phyloP scores from a whole-genome alignment of 1,284 basidiomycete species.

The Paramarasmius palmivorus region DNA sequence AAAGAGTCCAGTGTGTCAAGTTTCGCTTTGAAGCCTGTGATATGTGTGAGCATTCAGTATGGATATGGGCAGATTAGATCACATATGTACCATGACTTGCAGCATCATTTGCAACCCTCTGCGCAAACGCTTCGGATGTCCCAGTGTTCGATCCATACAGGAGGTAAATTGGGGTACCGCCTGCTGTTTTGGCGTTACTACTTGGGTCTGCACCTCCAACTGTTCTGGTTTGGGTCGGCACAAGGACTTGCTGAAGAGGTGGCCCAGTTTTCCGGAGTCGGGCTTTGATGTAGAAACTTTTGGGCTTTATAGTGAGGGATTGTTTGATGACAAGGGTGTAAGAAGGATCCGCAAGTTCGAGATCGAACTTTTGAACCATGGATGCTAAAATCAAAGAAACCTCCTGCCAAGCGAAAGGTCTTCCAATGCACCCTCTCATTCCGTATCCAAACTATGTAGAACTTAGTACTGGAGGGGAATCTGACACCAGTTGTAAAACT shows the following conservation, averaged over 20 bases:
- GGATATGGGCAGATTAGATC: slow-evolving; percentile 7
- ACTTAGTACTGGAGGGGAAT: too few species aligned
- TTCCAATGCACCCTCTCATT: slow-evolving; percentile 42
- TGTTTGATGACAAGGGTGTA: slow-evolving; percentile 46
- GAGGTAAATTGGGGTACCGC: slow-evolving; percentile 33
- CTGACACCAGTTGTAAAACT: slow-evolving; percentile 17
- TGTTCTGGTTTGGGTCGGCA: neutral
- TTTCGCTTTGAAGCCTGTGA: slow-evolving; percentile 39
- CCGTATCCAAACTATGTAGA: slow-evolving; percentile 31
- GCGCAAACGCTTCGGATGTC: slow-evolving; percentile 51
- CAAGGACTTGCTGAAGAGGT: slow-evolving; percentile 7
- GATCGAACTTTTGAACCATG: slow-evolving; percentile 46
- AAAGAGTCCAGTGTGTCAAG: slow-evolving; percentile 47
- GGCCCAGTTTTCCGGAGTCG: slow-evolving; percentile 20
- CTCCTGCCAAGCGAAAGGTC: slow-evolving; percentile 52
- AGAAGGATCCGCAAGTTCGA: slow-evolving; percentile 41
- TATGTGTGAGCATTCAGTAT: neutral
- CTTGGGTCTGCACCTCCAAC: neutral
- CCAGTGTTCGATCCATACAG: slow-evolving; percentile 54
- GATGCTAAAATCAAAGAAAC: slow-evolving; percentile 40
- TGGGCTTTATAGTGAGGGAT: slow-evolving; percentile 50
- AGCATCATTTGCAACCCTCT: slow-evolving; percentile 44
- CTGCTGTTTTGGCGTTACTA: slow-evolving; percentile 9
- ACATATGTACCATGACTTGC: slow-evolving; percentile 37
- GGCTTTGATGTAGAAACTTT: slow-evolving; percentile 41